Base-by-base conservation (phyloP, 2,329 filamentous ascomycete genomes). In the Fusarium keratoplasticum region DNA sequence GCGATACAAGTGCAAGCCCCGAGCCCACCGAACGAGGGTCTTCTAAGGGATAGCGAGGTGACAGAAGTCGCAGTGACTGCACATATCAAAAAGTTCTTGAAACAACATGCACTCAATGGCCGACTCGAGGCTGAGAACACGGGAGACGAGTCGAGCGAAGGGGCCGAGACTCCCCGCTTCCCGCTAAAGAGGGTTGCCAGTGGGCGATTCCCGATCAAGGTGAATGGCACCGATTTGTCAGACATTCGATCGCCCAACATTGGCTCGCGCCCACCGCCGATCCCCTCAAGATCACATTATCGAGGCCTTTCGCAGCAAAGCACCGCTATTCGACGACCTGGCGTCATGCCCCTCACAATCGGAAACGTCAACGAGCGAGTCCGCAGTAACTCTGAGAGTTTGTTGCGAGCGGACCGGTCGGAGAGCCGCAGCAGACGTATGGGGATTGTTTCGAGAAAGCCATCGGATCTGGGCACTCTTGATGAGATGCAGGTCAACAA, bases 271-370 rank as follows among this genome's bases (percentile, higher is more conserved):
- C 88, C 93, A 31, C 94, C 95, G 4, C 93, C 94, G 1, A 94
- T 97, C 69, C 95, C 95, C 0, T 89, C 90, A 6, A 78, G 83
- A 47, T 96, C 95, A 4, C 95, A 98, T 81, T 94, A 94, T 75
- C 91, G 95, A 33, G 91, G 91, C 2, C 84, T 92, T 5, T 94
- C 92, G 4, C 91, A 93, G 75, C 91, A 94, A 72, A 93, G 88
- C 75, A 85, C 88, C 3, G 84, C 89, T 7, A 85, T 91, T 54
- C 90, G 94, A 65, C 88, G 92, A 66, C 94, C 95, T 1, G 90
- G 91, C 2, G 88, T 95, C n/a, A 91, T 94, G 82, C 94, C 89
- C 10, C 78, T 91, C 52, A 91, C 92, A 4, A 91, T 94, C 64
- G 91, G 90, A 20, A 96, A 88, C 72, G 86, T 89, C 31, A 93